Conservation (phyloP, 2,329 filamentous ascomycete genomes). For the Diaporthe ilicicola region DNA sequence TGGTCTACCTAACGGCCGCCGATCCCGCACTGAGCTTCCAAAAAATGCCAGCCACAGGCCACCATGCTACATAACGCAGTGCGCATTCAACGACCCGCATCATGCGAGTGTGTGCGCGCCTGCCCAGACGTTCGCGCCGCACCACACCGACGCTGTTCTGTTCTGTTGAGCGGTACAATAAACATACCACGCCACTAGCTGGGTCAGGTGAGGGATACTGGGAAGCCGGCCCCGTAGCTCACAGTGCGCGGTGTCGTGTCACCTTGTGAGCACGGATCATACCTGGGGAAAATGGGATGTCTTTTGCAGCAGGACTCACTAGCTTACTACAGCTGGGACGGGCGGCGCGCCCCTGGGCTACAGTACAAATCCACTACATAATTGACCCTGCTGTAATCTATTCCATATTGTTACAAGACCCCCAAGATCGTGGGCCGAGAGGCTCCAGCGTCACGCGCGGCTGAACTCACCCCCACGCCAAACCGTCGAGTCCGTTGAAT, state of each 20-base stretch:
- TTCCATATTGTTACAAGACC: background rate
- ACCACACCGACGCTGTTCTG: background rate
- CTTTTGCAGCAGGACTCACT: slow-evolving; percentile 10
- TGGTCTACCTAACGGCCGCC: background rate
- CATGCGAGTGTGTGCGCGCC: slow-evolving; percentile 2
- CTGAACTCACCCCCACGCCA: slow-evolving; percentile 29
- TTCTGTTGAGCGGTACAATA: background rate
- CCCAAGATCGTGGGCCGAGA: background rate
- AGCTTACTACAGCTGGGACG: background rate
- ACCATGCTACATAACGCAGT: background rate
- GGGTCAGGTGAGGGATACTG: slow-evolving; percentile 23
- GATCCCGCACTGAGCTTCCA: slow-evolving; percentile 17
- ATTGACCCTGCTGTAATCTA: background rate
- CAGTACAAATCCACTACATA: background rate
- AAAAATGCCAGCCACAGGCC: slow-evolving; percentile 20
- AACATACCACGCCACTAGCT: slow-evolving; percentile 18
- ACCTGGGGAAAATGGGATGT: background rate
- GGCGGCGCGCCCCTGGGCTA: background rate
- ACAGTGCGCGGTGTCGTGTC: background rate
- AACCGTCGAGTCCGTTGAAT: slow-evolving; percentile 4
- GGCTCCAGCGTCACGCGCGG: slow-evolving; percentile 18
- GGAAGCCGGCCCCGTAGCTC: background rate
- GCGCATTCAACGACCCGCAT: slow-evolving; percentile 14
- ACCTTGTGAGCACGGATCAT: slow-evolving; percentile 16
- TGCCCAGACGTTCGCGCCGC: background rate